Base-by-base conservation (phyloP, 2,329 filamentous ascomycete genomes). In the Colletotrichum sp. region DNA sequence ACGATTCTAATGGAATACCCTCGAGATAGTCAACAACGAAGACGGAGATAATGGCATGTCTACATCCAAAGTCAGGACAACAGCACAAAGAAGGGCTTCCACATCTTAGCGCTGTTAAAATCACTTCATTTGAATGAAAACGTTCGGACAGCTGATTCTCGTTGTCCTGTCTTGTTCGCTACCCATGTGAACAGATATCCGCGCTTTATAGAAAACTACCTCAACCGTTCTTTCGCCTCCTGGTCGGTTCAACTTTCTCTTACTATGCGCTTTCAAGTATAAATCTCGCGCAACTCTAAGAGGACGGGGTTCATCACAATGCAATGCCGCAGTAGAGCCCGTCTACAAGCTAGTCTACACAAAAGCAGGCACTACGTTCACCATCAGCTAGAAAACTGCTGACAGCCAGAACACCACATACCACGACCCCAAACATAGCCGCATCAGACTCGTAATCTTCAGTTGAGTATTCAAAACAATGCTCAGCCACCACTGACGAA, bases 21-120 rank as follows among this genome's bases (percentile, higher is more conserved):
- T 3, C 39, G 3, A n/a, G 39, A 44, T 0, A 44, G 18, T 49
- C 39, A 49, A 12, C 2, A 1, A n/a, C 0, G 9, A 4, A 49
- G 9, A 21, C 9, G 9, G 39, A 49, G 9, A 49, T 49, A 12
- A 44, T 44, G 39, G 0, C 39, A 44, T 44, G 3, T 44, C 18
- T 44, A 0, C 18, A 44, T 6, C 9, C 18, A 4, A n/a, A 44
- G 18, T 44, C 0, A 44, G 18, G 8, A 5, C 0, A 3, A n/a
- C 2, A n/a, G 39, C 18, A 44, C 18, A n/a, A 44, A 44, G 39
- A 6, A 44, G 5, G 6, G 39, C 39, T 0, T n/a, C 39, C 9
- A 3, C 18, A n/a, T 44, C 8, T 44, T 3, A 44, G 1, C 0
- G 8, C 0, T 44, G 4, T 44, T n/a, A n/a, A 44, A 44, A n/a